Evolutionary conservation across 805 yeast genomes (phyloP).

Genomic region (Clavispora vitiphila): DNA sequence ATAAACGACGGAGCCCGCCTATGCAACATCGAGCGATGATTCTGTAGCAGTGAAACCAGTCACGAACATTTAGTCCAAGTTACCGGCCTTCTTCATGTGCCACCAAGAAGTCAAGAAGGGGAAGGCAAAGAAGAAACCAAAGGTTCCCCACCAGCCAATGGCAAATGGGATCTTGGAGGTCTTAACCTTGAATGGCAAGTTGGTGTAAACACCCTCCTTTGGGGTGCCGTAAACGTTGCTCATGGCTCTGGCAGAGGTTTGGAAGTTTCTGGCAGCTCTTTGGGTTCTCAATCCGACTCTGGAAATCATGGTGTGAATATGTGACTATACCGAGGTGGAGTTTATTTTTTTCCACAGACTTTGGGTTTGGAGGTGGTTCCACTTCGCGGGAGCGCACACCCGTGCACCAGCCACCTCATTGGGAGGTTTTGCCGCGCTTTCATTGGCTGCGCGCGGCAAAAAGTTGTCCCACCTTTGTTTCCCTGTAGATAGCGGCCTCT

Average conservation of each 20-base stretch:
- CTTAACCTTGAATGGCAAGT: slow-evolving; percentile 92
- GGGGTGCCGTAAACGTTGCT: slow-evolving; percentile 36
- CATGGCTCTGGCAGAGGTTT: slow-evolving; percentile 39
- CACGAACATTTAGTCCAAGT: slow-evolving; percentile 17
- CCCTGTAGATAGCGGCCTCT: slow-evolving; percentile 1
- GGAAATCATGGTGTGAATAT: slow-evolving; percentile 18
- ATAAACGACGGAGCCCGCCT: slow-evolving; percentile 1
- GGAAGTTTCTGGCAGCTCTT: slow-evolving; percentile 34
- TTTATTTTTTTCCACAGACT: no score
- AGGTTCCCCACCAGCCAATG: slow-evolving; percentile 73
- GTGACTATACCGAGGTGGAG: background rate
- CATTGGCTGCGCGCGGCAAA: slow-evolving; percentile 1
- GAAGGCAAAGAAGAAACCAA: slow-evolving; percentile 32
- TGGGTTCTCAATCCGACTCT: slow-evolving; percentile 19
- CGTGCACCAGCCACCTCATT: slow-evolving; percentile 1
- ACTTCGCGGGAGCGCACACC: background rate
- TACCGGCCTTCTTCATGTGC: slow-evolving; percentile 86
- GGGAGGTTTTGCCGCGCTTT: background rate
- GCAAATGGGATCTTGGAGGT: slow-evolving; percentile 88
- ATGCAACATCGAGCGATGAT: background rate
- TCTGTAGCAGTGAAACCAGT: slow-evolving; percentile 2
- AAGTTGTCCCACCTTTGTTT: slow-evolving; percentile 1
- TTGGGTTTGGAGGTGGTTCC: slow-evolving; percentile 1
- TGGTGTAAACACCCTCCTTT: slow-evolving; percentile 71
- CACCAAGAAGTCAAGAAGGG: slow-evolving; percentile 78